Percentiles rank a stretch among this genome's conserved stretches.
Conservation (phyloP, 768 basidiomycete species). For the Boletus reticuloceps region DNA sequence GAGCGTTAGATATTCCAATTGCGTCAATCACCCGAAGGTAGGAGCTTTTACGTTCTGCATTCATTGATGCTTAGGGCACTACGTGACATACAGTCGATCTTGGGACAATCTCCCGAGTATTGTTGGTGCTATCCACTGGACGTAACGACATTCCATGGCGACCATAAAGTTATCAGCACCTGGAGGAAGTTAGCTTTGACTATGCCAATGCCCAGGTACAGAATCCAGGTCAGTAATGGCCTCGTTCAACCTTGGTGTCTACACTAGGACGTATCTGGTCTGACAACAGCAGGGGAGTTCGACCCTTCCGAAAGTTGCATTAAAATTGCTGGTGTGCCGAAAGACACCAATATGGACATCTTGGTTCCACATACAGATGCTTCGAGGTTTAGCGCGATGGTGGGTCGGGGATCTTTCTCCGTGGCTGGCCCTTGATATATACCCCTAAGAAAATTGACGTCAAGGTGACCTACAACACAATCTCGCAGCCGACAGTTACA, state of each 20-base stretch:
- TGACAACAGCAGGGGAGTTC: constrained; percentile 27
- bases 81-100: constrained; percentile 54
- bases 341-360: constrained; percentile 46
- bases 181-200: constrained; percentile 49
- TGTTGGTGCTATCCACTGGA: constrained; percentile 61
- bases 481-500: constrained; percentile 45
- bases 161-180: constrained; percentile 54
- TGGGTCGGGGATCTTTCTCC: constrained; percentile 31
- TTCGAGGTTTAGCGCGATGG: constrained; percentile 59
- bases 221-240: constrained; percentile 29
- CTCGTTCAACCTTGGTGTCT: background rate
- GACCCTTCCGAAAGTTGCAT: constrained; percentile 44
- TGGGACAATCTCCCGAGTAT: constrained; percentile 52
- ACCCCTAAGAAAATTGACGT: constrained; percentile 62
- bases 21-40: constrained; percentile 48
- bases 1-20: constrained; percentile 64
- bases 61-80: background rate
- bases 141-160: constrained; percentile 59
- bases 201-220: constrained; percentile 40
- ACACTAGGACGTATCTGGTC: constrained; percentile 2
- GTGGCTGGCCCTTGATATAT: background rate
- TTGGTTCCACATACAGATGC: constrained; percentile 66
- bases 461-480: constrained; percentile 66
- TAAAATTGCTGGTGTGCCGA: constrained; percentile 45
- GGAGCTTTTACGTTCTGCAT: constrained; percentile 14